phyloP scores from a whole-genome alignment of 2,329 filamentous ascomycete species.

The Fusarium falciforme region DNA sequence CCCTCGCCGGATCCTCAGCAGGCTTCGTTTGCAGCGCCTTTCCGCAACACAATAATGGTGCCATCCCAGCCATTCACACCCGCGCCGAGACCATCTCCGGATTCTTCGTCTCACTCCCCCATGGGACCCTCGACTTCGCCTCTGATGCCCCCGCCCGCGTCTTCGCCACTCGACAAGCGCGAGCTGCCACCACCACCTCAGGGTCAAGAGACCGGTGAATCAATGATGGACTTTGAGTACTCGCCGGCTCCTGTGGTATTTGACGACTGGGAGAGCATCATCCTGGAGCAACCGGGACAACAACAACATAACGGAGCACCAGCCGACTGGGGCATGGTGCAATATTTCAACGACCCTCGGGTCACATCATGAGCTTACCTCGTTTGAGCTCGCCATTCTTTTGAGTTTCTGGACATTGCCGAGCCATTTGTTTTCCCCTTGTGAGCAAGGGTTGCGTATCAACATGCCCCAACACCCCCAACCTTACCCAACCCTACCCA shows the following conservation, averaged over 20 bases:
- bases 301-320: constrained; percentile 37
- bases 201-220: constrained; percentile 39
- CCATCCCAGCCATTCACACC: constrained; percentile 47
- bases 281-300: constrained; percentile 48
- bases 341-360: constrained; percentile 49
- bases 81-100: constrained; percentile 46
- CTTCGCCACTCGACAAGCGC: constrained; percentile 50
- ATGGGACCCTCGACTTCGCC: constrained; percentile 49
- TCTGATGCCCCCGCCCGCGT: constrained; percentile 44
- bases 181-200: constrained; percentile 50
- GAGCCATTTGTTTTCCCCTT: constrained; percentile 29
- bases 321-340: constrained; percentile 50
- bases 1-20: constrained; percentile 46
- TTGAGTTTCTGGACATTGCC: constrained; percentile 31
- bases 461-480: background rate
- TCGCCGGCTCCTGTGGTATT: constrained; percentile 53
- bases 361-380: constrained; percentile 44
- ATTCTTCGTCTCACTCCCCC: constrained; percentile 48
- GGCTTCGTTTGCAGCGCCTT: constrained; percentile 44
- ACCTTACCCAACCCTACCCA: background rate
- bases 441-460: constrained; percentile 1
- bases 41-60: constrained; percentile 49
- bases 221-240: constrained; percentile 59
- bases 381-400: constrained; percentile 23
- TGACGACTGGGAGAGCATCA: constrained; percentile 56